Evolutionary conservation across 2,329 filamentous ascomycete species (phyloP).

Genomic region (Pseudocercospora cruenta): DNA sequence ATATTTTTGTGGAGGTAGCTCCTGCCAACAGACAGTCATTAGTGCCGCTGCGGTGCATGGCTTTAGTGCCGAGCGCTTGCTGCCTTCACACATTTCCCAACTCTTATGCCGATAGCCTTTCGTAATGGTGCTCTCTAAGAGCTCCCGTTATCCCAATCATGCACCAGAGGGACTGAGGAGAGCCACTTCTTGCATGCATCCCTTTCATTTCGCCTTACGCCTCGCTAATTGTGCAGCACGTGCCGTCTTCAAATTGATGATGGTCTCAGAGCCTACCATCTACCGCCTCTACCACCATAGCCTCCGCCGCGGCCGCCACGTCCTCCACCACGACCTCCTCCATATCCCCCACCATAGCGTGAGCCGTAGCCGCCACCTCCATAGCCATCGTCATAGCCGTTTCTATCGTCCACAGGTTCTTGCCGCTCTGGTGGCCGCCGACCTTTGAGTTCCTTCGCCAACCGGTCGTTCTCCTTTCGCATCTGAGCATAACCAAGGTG

Average conservation of each 20-base stretch:
- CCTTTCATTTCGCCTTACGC: slow-evolving; percentile 7
- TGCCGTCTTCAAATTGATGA: not conserved
- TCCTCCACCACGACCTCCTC: slow-evolving; percentile 24
- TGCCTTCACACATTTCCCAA: too few relatives aligned
- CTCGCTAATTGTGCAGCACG: slow-evolving; percentile 13
- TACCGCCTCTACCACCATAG: slow-evolving; percentile 24
- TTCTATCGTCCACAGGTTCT: slow-evolving; percentile 45
- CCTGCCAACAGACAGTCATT: too few relatives aligned
- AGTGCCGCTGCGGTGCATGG: not conserved
- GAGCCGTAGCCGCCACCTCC: slow-evolving; percentile 43
- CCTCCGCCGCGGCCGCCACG: slow-evolving; percentile 26
- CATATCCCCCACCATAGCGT: slow-evolving; percentile 27
- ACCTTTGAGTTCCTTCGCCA: slow-evolving; percentile 83
- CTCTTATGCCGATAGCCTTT: too few relatives aligned
- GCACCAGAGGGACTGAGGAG: not conserved
- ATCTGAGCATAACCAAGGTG: slow-evolving; percentile 97
- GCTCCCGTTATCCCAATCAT: not conserved
- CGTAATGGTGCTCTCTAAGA: not conserved
- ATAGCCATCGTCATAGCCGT: slow-evolving; percentile 51
- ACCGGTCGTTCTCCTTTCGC: slow-evolving; percentile 87
- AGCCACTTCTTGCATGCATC: not conserved
- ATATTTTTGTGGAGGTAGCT: too few relatives aligned
- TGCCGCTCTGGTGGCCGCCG: slow-evolving; percentile 64
- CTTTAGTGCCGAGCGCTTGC: too few relatives aligned
- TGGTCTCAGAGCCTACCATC: not conserved